Percentiles rank a stretch among this genome's conserved stretches.
Evolutionary conservation across 768 basidiomycete genomes (phyloP).

Genomic region (Phylloporus rhodoxanthus): DNA sequence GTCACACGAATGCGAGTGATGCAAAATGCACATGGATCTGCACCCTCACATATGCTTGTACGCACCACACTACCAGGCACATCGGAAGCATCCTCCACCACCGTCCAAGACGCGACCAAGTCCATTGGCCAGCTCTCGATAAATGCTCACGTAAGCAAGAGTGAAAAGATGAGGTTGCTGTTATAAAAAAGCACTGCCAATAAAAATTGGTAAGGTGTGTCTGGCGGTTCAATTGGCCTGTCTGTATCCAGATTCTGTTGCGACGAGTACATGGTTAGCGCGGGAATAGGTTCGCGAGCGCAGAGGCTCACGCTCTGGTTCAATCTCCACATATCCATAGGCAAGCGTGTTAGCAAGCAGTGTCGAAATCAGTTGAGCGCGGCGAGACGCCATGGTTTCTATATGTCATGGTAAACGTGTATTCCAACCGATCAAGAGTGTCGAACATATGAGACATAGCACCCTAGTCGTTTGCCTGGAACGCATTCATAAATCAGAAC

Average conservation of each 20-base stretch:
- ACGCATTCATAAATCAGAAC: neutral
- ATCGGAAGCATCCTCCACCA: too few species aligned
- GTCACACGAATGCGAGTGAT: too few species aligned
- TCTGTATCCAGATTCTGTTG: conserved; percentile 51
- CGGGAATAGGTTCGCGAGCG: neutral
- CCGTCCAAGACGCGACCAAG: too few species aligned
- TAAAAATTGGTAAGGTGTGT: conserved; percentile 34
- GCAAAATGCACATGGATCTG: too few species aligned
- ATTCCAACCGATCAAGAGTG: neutral
- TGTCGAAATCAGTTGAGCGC: conserved; percentile 37
- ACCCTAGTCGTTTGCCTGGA: conserved; percentile 61
- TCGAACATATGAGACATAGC: conserved; percentile 48
- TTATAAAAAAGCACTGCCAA: too few species aligned
- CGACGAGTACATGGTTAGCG: neutral
- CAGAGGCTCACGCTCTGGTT: conserved; percentile 46
- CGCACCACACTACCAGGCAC: too few species aligned
- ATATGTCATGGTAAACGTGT: neutral
- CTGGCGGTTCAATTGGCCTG: conserved; percentile 31
- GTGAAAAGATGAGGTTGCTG: too few species aligned
- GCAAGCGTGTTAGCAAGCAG: conserved; percentile 45
- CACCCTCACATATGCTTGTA: too few species aligned
- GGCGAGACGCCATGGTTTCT: conserved; percentile 47
- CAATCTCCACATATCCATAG: conserved; percentile 41
- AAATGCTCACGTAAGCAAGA: too few species aligned
- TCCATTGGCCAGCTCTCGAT: too few species aligned